Evolutionary conservation across 768 basidiomycete genomes (phyloP).

Genomic region (Paxillus ammoniavirescens): DNA sequence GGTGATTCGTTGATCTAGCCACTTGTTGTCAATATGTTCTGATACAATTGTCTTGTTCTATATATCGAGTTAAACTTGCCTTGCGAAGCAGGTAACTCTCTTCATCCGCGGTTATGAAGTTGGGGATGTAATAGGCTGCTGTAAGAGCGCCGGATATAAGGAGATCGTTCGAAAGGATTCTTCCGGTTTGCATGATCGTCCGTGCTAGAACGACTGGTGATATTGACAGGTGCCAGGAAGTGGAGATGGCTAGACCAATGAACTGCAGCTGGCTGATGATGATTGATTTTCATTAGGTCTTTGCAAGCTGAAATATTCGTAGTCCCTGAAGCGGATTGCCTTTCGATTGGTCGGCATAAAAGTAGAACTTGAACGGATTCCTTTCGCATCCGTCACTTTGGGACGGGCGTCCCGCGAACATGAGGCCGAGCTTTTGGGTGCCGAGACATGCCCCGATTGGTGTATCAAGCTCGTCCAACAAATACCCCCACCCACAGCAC

Average conservation of each 20-base stretch:
- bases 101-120: conserved; percentile 76
- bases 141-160: conserved; percentile 27
- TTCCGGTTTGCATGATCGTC: conserved; percentile 10
- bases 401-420: too few relatives aligned
- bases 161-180: conserved; percentile 7
- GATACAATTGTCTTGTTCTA: background rate
- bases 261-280: background rate
- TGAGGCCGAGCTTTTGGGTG: too few relatives aligned
- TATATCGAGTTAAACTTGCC: conserved; percentile 37
- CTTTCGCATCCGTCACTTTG: too few relatives aligned
- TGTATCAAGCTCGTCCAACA: too few relatives aligned
- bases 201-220: background rate
- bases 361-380: too few relatives aligned
- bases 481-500: too few relatives aligned
- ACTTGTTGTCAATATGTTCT: conserved; percentile 13
- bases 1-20: conserved; percentile 73
- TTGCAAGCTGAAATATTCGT: too few relatives aligned
- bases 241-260: background rate
- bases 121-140: conserved; percentile 67
- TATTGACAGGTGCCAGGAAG: too few relatives aligned
- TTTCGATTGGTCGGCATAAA: too few relatives aligned
- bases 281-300: background rate
- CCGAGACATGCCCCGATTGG: too few relatives aligned
- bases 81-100: conserved; percentile 77
- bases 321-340: too few relatives aligned